phyloP scores from a whole-genome alignment of 2,329 filamentous ascomycete genomes.

The Aspergillus cejpii region DNA sequence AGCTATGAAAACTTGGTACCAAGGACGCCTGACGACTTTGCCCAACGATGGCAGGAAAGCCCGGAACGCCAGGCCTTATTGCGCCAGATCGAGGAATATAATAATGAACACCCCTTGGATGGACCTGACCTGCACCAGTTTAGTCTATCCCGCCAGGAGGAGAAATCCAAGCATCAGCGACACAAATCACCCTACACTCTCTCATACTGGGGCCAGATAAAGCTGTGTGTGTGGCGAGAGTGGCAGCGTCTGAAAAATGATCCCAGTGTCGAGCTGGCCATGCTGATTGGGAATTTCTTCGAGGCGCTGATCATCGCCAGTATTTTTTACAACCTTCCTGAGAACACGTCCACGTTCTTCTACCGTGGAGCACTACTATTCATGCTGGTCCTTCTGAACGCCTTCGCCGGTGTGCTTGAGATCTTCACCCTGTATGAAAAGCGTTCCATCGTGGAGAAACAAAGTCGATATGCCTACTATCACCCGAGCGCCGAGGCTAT shows the following conservation, averaged over 20 bases:
- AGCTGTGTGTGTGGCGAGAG: conserved; percentile 70
- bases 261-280: conserved; percentile 60
- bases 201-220: conserved; percentile 64
- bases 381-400: conserved; percentile 77
- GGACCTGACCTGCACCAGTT: conserved; percentile 29
- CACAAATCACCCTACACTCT: conserved; percentile 72
- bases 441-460: conserved; percentile 15
- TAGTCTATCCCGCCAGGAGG: conserved; percentile 28
- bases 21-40: conserved; percentile 63
- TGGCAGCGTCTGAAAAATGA: conserved; percentile 68
- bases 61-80: conserved; percentile 36
- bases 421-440: conserved; percentile 17
- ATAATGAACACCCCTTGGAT: conserved; percentile 30
- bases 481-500: conserved; percentile 9
- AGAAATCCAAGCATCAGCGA: conserved; percentile 44
- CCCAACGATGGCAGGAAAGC: conserved; percentile 47
- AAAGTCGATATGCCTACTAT: conserved; percentile 14
- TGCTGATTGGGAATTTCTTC: conserved; percentile 58
- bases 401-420: conserved; percentile 68
- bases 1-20: conserved; percentile 58
- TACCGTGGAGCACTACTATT: conserved; percentile 69
- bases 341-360: conserved; percentile 63
- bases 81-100: conserved; percentile 30
- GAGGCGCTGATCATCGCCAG: conserved; percentile 69
- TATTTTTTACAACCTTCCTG: conserved; percentile 70